phyloP scores from a whole-genome alignment of 192 early-diverging fungal species.

The Entomortierella chlamydospora region DNA sequence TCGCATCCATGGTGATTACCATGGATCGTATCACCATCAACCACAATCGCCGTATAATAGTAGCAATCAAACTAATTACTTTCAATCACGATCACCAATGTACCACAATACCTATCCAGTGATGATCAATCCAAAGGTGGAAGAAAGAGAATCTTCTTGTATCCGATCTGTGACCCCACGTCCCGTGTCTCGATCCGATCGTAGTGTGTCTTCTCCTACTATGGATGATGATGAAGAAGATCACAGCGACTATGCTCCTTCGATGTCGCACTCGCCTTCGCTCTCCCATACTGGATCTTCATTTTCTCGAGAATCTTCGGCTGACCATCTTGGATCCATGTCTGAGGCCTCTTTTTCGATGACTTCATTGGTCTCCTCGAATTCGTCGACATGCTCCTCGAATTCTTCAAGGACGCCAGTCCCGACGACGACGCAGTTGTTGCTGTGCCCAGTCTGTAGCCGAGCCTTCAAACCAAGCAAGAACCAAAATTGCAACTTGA shows the following conservation, averaged over 20 bases:
- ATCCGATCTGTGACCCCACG: not conserved
- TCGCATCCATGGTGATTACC: conserved; percentile 18
- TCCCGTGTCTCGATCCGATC: not conserved
- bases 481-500: conserved; percentile 51
- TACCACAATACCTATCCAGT: conserved; percentile 17
- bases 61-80: conserved; percentile 22
- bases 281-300: conserved; percentile 23
- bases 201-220: not conserved
- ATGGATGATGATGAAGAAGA: conserved; percentile 23
- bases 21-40: conserved; percentile 6
- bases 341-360: conserved; percentile 35
- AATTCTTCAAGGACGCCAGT: conserved; percentile 5
- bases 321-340: conserved; percentile 31
- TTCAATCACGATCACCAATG: conserved; percentile 13
- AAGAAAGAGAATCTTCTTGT: conserved; percentile 13
- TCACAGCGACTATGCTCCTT: conserved; percentile 17
- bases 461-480: conserved; percentile 54
- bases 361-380: conserved; percentile 17
- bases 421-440: conserved; percentile 25
- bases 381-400: not conserved
- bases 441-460: conserved; percentile 50
- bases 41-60: not conserved
- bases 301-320: conserved; percentile 14
- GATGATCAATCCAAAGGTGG: conserved; percentile 24
- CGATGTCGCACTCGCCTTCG: conserved; percentile 23